These are phyloP conservation scores for Acorus calamus DNA, from an alignment of 106 monocot genomes.

Conservation along the genomic window DNA sequence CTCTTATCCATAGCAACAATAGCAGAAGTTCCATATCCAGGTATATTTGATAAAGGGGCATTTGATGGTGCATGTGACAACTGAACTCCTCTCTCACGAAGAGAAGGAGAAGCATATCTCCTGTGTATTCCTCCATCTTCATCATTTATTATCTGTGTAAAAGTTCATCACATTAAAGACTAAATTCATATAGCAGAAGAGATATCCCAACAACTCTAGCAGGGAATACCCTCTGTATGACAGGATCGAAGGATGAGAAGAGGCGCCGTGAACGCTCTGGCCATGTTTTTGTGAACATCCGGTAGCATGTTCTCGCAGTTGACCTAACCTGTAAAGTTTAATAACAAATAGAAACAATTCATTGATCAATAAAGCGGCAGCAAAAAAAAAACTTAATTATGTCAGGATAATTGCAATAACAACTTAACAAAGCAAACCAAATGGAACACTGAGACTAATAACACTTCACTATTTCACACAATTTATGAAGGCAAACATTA, in stretches of 20 bases:
- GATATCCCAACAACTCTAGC: background rate
- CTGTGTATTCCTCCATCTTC: conserved; percentile 97
- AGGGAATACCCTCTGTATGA: conserved; percentile 75
- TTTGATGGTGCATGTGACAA: conserved; percentile 41
- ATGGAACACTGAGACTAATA: too few relatives aligned
- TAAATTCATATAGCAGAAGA: background rate
- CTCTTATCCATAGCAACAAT: conserved; percentile 92
- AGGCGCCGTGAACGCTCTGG: conserved; percentile 88
- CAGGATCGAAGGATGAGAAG: conserved; percentile 81
- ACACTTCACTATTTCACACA: too few relatives aligned
- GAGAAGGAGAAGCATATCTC: conserved; percentile 86
- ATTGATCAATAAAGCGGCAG: background rate
- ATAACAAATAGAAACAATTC: background rate
- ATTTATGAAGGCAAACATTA: too few relatives aligned
- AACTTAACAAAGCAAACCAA: too few relatives aligned
- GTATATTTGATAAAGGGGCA: conserved; percentile 22
- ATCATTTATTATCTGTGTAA: conserved; percentile 71
- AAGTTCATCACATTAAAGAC: background rate
- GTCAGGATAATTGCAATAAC: too few relatives aligned
- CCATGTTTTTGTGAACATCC: conserved; percentile 97
- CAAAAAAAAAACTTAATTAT: background rate
- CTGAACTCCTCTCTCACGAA: conserved; percentile 69
- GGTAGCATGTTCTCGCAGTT: conserved; percentile 83
- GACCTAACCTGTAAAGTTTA: conserved; percentile 52
- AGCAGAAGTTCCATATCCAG: conserved; percentile 92